These are phyloP conservation scores for Leucosporidium scottii DNA, from an alignment of 768 basidiomycete genomes.

Conservation along the genomic window DNA sequence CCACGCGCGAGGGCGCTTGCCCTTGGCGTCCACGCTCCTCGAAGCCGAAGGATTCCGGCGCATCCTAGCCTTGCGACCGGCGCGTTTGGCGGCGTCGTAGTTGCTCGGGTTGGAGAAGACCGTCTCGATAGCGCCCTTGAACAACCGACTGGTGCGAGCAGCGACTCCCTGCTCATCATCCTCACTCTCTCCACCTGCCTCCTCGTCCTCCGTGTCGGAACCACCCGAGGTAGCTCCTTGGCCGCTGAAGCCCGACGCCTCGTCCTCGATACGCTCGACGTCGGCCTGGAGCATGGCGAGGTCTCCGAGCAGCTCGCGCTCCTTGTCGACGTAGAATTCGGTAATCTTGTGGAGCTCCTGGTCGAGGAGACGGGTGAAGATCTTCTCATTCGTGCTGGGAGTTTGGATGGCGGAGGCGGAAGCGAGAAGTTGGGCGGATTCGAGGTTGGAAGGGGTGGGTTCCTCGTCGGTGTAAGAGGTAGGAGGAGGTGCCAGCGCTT, in stretches of 20 bases:
- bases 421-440: conserved; percentile 49
- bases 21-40: not conserved
- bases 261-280: conserved; percentile 41
- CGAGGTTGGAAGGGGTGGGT: conserved; percentile 52
- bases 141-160: not conserved
- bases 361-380: conserved; percentile 69
- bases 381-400: conserved; percentile 47
- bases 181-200: conserved; percentile 9
- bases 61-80: not conserved
- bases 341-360: conserved; percentile 73
- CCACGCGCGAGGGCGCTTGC: not conserved
- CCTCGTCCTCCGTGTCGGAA: conserved; percentile 21
- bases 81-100: conserved; percentile 23
- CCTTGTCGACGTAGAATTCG: conserved; percentile 69
- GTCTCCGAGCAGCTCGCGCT: conserved; percentile 54
- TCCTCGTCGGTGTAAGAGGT: conserved; percentile 53
- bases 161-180: not conserved
- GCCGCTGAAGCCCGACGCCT: conserved; percentile 21
- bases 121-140: conserved; percentile 20
- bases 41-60: not conserved
- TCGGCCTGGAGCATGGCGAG: conserved; percentile 41
- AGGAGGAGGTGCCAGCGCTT: conserved; percentile 44
- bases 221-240: conserved; percentile 8
- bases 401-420: not conserved
- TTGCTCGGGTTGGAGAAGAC: conserved; percentile 22